Conservation (phyloP, 1,284 basidiomycete species). For the Puccinia hordei region DNA sequence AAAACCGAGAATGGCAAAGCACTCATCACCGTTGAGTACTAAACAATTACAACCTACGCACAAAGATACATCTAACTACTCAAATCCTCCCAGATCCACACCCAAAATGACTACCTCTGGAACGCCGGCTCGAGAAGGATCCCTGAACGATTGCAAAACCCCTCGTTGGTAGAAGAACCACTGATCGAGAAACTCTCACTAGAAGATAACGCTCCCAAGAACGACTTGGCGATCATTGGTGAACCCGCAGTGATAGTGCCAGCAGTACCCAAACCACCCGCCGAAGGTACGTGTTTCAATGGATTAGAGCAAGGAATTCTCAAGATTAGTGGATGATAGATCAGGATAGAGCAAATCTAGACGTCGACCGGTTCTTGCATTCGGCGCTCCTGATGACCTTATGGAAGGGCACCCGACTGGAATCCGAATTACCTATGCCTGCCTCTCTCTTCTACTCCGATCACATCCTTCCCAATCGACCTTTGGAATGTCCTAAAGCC, state of each 20-base stretch:
- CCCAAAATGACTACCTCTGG: slow-evolving; percentile 41
- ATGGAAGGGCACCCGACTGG: neutral
- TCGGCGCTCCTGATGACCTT: slow-evolving; percentile 18
- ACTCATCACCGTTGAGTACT: slow-evolving; percentile 26
- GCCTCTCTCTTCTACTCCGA: slow-evolving; percentile 38
- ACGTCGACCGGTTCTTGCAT: slow-evolving; percentile 15
- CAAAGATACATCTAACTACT: neutral
- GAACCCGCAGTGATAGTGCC: neutral
- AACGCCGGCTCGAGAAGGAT: slow-evolving; percentile 3
- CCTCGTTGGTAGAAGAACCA: neutral
- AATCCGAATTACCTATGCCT: slow-evolving; percentile 3
- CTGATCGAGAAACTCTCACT: neutral
- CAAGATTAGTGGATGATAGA: neutral
- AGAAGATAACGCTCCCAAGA: neutral
- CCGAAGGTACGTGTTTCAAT: slow-evolving; percentile 11
- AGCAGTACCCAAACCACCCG: neutral
- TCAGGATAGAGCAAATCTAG: neutral
- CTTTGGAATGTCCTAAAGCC: slow-evolving; percentile 23
- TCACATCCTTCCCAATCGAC: slow-evolving; percentile 29
- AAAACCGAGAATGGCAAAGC: slow-evolving; percentile 14
- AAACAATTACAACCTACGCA: neutral
- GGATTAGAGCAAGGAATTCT: neutral
- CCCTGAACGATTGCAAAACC: neutral
- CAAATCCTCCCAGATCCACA: slow-evolving; percentile 13
- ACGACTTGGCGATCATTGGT: neutral